Percentiles rank a stretch among this genome's conserved stretches.
Conservation (phyloP, 495 filamentous ascomycete genomes). For the Rhizodiscina lignyota region DNA sequence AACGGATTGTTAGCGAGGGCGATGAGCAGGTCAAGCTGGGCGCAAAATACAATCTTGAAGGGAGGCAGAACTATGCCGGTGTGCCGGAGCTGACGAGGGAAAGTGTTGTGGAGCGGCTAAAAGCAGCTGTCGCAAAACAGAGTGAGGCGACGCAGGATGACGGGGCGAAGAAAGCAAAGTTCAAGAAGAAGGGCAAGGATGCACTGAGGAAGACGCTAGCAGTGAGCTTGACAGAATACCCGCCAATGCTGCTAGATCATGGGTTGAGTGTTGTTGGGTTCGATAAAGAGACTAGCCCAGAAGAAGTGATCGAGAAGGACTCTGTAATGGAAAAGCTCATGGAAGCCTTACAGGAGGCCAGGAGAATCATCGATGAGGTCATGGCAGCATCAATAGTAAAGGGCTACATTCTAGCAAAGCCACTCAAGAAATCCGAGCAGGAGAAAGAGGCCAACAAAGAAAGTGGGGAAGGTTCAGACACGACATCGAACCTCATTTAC, state of each 20-base stretch:
- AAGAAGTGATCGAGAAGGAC: conserved; percentile 51
- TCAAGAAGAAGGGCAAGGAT: conserved; percentile 61
- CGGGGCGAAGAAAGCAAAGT: conserved; percentile 38
- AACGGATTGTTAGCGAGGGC: conserved; percentile 70
- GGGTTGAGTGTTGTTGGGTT: conserved; percentile 51
- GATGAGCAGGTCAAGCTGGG: conserved; percentile 55
- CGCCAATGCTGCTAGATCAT: conserved; percentile 76
- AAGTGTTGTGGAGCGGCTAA: conserved; percentile 49
- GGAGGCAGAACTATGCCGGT: conserved; percentile 66
- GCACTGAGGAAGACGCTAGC: conserved; percentile 63
- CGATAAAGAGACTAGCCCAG: conserved; percentile 44
- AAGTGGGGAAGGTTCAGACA: no score
- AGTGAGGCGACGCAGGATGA: conserved; percentile 22
- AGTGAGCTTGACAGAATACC: conserved; percentile 68
- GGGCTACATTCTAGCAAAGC: conserved; percentile 83
- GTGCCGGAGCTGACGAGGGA: conserved; percentile 58
- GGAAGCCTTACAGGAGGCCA: conserved; percentile 48
- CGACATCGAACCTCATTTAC: conserved; percentile 44
- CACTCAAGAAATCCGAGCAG: conserved; percentile 10
- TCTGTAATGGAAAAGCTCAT: conserved; percentile 46
- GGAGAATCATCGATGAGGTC: conserved; percentile 42
- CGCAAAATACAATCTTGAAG: conserved; percentile 58
- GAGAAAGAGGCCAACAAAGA: conserved; percentile 9
- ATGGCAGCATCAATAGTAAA: conserved; percentile 37
- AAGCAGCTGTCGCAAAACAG: conserved; percentile 41